Conservation (phyloP, 108 stramenopile genomes). For the Pseudonitzschia delicatissima region DNA sequence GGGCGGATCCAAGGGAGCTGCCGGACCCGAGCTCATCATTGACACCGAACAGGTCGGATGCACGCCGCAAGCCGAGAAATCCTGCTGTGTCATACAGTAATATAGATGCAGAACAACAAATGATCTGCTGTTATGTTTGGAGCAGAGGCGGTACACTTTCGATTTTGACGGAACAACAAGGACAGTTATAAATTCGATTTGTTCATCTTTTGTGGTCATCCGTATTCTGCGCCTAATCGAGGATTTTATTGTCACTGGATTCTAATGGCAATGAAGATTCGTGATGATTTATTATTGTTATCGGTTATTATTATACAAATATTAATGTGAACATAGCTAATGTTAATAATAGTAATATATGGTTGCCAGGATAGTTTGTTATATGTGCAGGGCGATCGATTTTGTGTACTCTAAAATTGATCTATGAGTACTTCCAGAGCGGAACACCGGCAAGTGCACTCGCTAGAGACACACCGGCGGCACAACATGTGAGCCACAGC, state of each 20-base stretch:
- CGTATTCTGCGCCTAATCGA: too few relatives aligned
- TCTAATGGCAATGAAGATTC: too few relatives aligned
- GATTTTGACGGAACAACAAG: too few relatives aligned
- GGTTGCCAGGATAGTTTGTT: background rate
- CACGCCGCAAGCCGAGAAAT: constrained; percentile 40
- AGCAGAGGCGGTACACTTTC: too few relatives aligned
- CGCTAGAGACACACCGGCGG: constrained; percentile 23
- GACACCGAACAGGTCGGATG: constrained; percentile 70
- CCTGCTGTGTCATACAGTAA: constrained; percentile 38
- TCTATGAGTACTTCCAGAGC: constrained; percentile 13
- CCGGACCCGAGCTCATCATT: constrained; percentile 45
- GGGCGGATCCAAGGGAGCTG: constrained; percentile 32
- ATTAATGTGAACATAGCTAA: background rate
- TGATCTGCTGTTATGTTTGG: background rate
- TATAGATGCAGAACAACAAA: background rate
- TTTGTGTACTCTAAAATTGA: background rate
- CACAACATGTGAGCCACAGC: constrained; percentile 5
- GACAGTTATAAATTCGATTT: too few relatives aligned
- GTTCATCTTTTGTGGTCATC: too few relatives aligned
- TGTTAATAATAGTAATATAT: background rate
- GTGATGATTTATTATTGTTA: too few relatives aligned
- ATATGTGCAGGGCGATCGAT: background rate
- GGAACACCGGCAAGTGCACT: constrained; percentile 34
- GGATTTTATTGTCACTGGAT: too few relatives aligned
- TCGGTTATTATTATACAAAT: background rate